Percentiles rank a stretch among this genome's conserved stretches.
Conservation (phyloP, 495 filamentous ascomycete species). For the Lasiosphaeria miniovina region DNA sequence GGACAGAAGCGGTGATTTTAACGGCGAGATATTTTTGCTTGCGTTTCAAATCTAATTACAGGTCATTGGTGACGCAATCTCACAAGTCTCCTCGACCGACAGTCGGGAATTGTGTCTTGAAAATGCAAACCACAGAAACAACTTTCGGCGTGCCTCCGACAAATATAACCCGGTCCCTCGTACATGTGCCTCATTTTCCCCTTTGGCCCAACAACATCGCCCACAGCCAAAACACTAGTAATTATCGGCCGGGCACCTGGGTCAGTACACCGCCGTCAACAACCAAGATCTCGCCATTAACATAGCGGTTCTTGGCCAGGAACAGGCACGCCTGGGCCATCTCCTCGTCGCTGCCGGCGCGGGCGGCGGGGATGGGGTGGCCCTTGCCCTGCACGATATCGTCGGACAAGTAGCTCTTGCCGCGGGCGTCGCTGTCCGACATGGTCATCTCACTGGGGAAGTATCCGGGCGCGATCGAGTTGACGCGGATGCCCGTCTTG, state of each 20-base stretch:
- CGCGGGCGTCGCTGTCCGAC: conserved; percentile 14
- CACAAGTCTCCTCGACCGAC: too few relatives aligned
- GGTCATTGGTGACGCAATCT: too few relatives aligned
- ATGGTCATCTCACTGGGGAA: conserved; percentile 55
- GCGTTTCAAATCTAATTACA: too few relatives aligned
- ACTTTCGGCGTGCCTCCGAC: too few relatives aligned
- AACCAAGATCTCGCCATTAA: conserved; percentile 59
- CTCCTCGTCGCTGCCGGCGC: conserved; percentile 54
- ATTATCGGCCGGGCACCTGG: conserved; percentile 29
- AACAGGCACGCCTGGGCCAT: conserved; percentile 57
- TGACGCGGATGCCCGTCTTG: conserved; percentile 54
- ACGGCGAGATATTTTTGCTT: too few relatives aligned
- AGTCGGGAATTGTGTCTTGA: too few relatives aligned
- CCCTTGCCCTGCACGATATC: conserved; percentile 54
- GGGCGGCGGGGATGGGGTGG: conserved; percentile 44
- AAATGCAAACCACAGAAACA: too few relatives aligned
- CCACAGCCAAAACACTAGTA: neutral
- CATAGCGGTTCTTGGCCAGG: conserved; percentile 56
- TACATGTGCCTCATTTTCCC: too few relatives aligned
- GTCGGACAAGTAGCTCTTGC: conserved; percentile 50
- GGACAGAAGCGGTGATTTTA: too few relatives aligned
- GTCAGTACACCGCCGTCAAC: conserved; percentile 57
- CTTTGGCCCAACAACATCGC: too few relatives aligned
- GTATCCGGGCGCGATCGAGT: conserved; percentile 61
- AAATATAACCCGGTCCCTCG: too few relatives aligned